Base-by-base conservation (phyloP, 2,329 filamentous ascomycete species). In the Claviceps quebecensis region DNA sequence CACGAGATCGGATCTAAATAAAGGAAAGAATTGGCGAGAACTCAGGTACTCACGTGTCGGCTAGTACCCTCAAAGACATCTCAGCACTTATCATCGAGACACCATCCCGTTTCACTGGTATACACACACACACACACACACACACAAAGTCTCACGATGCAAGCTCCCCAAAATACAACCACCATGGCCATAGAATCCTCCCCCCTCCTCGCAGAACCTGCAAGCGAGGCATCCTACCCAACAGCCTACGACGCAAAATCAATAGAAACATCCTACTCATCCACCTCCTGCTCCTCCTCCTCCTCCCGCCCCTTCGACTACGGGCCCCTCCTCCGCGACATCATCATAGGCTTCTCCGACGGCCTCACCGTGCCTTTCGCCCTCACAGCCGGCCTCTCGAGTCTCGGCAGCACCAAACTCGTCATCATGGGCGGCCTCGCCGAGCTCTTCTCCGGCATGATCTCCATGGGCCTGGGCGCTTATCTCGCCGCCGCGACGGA, bases 301-400 rank as follows among this genome's bases (percentile, higher is more conserved):
- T 40, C 54, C 23, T 59, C 48, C 8, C 44, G 52, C 11, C 58
- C 64, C 53, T 57, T 63, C 49, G 65, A 68, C 58, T 63, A 72
- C 57, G 65, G 65, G 54, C 67, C 70, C 52, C 60, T 79, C 49
- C 66, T 83, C 16, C 73, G 76, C 45, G 81, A 87, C 64, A 74
- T 81, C 55, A 87, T 86, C 54, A 83, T 90, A 57, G 86, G 86
- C 50, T 81, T 89, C 58, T 83, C 85, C 0, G 86, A 90, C 61
- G 86, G 86, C 16, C 73, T 90, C 58, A 90, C 86, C 0, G 86
- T 90, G 0, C 86, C 86, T 0, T 90, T 90, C 58, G 86, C 86
- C 16, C 71, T 90, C 39, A 88, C 84, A 0, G 86, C 86, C 0
- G 86, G 86, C 14, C 72, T 90, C 1, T 82, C 79, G 2, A 75